Conservation (phyloP, 148 eudicot genomes). For the Rhododendron ferrugineum region DNA sequence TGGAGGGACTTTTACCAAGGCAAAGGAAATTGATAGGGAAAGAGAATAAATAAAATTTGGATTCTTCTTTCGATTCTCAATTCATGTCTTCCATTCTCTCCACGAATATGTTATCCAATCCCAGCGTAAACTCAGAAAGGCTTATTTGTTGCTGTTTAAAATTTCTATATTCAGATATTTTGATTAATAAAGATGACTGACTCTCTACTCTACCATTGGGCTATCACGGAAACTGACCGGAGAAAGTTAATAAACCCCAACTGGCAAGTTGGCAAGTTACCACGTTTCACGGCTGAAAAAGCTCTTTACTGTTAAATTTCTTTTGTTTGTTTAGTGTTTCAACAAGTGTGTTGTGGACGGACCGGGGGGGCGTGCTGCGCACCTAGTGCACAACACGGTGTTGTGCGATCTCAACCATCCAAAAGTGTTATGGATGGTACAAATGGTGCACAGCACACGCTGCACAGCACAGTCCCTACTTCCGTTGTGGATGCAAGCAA, state of each 20-base stretch:
- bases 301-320: background rate
- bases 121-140: background rate
- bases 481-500: too few relatives aligned
- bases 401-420: too few relatives aligned
- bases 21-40: background rate
- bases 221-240: background rate
- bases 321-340: background rate
- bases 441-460: too few relatives aligned
- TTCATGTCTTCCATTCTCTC: background rate
- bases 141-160: background rate
- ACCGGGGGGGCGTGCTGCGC: too few relatives aligned
- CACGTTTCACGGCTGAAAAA: background rate
- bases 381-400: too few relatives aligned
- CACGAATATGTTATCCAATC: background rate
- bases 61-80: background rate
- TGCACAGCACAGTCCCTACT: too few relatives aligned
- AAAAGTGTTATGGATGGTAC: too few relatives aligned
- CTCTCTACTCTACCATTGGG: background rate
- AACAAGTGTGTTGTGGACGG: background rate
- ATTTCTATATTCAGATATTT: background rate
- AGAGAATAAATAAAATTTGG: background rate
- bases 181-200: background rate
- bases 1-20: background rate
- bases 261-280: background rate
- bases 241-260: background rate